These are phyloP conservation scores for Pseudopyricularia cyperi DNA, from an alignment of 2,329 filamentous ascomycete species.

Conservation along the genomic window DNA sequence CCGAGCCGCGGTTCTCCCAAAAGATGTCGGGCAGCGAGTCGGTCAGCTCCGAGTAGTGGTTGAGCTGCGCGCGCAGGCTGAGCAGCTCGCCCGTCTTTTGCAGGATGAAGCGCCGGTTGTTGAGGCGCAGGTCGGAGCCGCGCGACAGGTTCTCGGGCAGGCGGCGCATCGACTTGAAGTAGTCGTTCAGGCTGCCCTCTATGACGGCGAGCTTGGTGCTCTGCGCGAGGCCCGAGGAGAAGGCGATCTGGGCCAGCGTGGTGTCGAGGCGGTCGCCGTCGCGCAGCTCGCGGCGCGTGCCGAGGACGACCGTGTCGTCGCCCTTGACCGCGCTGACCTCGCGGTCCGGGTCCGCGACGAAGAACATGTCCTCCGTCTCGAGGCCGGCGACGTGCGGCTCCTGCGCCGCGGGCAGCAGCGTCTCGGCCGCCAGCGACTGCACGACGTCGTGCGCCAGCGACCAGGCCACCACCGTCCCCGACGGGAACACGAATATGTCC, in stretches of 20 bases:
- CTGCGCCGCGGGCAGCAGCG: conserved; percentile 63
- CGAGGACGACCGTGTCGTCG: conserved; percentile 82
- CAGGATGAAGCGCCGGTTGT: conserved; percentile 67
- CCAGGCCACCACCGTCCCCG: conserved; percentile 89
- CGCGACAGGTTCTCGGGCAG: conserved; percentile 69
- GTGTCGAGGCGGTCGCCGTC: conserved; percentile 35
- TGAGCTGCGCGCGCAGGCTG: conserved; percentile 78
- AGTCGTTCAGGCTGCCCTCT: conserved; percentile 67
- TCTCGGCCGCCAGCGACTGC: conserved; percentile 52
- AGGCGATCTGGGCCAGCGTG: conserved; percentile 86
- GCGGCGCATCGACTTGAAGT: conserved; percentile 73
- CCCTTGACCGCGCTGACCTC: conserved; percentile 71
- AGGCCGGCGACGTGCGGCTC: conserved; percentile 56
- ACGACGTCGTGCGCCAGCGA: conserved; percentile 67
- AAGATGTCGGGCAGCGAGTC: conserved; percentile 92
- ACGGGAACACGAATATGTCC: conserved; percentile 92
- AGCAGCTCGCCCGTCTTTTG: conserved; percentile 89
- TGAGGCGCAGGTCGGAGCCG: conserved; percentile 30
- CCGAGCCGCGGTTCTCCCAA: conserved; percentile 63
- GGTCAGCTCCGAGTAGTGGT: conserved; percentile 92
- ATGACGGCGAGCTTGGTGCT: conserved; percentile 90
- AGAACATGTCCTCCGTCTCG: conserved; percentile 86
- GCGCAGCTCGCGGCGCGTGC: conserved; percentile 50
- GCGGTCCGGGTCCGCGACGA: conserved; percentile 58
- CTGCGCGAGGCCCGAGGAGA: conserved; percentile 84